Evolutionary conservation across 306 rosid genomes (phyloP), one percentile per base, ranked within the genome.

Genomic region (Medicago arabica): DNA sequence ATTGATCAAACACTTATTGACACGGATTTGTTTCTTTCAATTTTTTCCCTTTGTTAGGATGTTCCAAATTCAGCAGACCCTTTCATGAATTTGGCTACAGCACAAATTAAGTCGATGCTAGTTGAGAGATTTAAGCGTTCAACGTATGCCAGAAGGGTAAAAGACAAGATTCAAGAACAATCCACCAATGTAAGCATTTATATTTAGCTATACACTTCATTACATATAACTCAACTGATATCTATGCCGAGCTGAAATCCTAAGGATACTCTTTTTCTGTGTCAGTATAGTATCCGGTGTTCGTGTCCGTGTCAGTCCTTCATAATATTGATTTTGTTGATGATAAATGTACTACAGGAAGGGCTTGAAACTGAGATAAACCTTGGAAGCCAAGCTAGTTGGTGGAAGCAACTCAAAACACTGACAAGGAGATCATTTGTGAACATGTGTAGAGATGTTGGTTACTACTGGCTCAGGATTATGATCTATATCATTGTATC

Each of bases 391-490:
- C 86, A 85, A 88, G 95, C 99, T 66, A 85, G 85, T 82, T 95
- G 96, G 99, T 83, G 87, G 88, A 92, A 82, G 85, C 99, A 95
- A 81, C 96, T 95, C 21, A 44, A 41, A 1, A 92, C 97, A 40
- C 69, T 95, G 87, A 87, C 97, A 19, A 85, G 36, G 51, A 87
- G 99, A 83, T 95, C 99, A 21, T 83, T 88, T 50, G 72, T 95
- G 78, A 92, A 95, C 90, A 95, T 95, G 99, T 77, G 86, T 68
- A 86, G 99, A 81, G 99, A 95, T 77, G 93, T 95, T 25, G 99
- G 99, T n/a, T 95, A 95, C 78, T 95, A 90, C 78, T 95, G 99
- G 99, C 72, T 92, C 74, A 92, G 99, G 93, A 89, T 95, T 23
- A 85, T 90, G 28, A 86, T 95, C 78, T 95, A 95, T 72, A 85